These are phyloP conservation scores for Stromatinia cepivora DNA, from an alignment of 2,329 filamentous ascomycete genomes.

Conservation along the genomic window DNA sequence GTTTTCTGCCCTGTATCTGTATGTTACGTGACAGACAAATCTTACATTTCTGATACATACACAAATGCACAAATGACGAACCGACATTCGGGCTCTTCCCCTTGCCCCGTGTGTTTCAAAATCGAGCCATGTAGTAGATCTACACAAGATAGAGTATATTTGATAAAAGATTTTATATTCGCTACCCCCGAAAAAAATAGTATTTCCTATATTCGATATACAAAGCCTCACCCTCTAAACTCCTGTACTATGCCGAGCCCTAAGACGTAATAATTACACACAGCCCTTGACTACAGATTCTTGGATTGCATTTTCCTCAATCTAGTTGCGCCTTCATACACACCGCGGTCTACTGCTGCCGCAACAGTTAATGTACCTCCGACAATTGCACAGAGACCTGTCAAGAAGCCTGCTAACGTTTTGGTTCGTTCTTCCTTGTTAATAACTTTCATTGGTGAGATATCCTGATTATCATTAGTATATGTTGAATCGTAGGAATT, in stretches of 20 bases:
- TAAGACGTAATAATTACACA: conserved; percentile 22
- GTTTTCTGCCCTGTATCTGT: too few species aligned
- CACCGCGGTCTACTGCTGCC: conserved; percentile 83
- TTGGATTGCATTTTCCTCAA: conserved; percentile 82
- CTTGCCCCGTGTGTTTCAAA: not conserved
- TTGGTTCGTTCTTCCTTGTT: conserved; percentile 91
- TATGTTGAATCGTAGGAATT: not conserved
- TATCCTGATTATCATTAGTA: conserved; percentile 61
- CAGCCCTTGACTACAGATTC: conserved; percentile 48
- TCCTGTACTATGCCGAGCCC: conserved; percentile 23
- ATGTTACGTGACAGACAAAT: too few species aligned
- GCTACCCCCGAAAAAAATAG: not conserved
- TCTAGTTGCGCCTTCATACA: conserved; percentile 84
- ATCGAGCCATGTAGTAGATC: not conserved
- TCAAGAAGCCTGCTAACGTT: conserved; percentile 87
- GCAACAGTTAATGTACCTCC: conserved; percentile 95
- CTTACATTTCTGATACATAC: not conserved
- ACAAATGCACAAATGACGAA: not conserved
- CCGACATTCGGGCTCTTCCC: not conserved
- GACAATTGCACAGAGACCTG: conserved; percentile 90
- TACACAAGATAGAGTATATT: not conserved
- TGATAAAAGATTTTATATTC: not conserved
- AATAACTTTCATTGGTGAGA: conserved; percentile 99
- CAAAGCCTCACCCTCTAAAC: conserved; percentile 31
- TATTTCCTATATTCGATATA: conserved; percentile 25